Conservation (phyloP, 2,329 filamentous ascomycete species). For the Pseudogymnoascus sp. region DNA sequence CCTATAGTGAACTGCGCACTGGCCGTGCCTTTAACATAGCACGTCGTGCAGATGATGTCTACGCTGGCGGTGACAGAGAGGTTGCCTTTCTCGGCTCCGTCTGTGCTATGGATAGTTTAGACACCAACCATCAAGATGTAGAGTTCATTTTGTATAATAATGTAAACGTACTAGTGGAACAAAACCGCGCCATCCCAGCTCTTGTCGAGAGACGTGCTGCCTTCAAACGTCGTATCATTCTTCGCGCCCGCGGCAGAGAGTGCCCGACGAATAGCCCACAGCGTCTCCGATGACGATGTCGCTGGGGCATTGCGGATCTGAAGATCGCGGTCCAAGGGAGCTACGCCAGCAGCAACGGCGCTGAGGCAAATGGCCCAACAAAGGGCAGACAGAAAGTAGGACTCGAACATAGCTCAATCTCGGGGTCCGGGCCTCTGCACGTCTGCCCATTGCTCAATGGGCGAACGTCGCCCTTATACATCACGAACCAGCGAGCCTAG, state of each 20-base stretch:
- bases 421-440: not conserved
- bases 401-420: not conserved
- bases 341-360: conserved; percentile 4
- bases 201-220: conserved; percentile 30
- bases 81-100: conserved; percentile 14
- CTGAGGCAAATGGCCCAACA: not conserved
- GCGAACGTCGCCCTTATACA: not conserved
- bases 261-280: conserved; percentile 21
- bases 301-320: conserved; percentile 19
- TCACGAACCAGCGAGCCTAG: not conserved
- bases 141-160: conserved; percentile 8
- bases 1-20: conserved; percentile 36
- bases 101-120: conserved; percentile 8
- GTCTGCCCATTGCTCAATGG: not conserved
- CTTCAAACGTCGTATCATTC: conserved; percentile 22
- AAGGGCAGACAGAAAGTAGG: not conserved
- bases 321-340: conserved; percentile 12
- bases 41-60: conserved; percentile 39
- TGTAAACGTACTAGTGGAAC: conserved; percentile 21
- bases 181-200: conserved; percentile 34
- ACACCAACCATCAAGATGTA: not conserved
- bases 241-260: conserved; percentile 14
- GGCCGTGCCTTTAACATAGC: conserved; percentile 42
- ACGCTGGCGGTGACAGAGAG: conserved; percentile 23
- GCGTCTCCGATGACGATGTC: conserved; percentile 17